Base-by-base conservation (phyloP, 106 monocot genomes). In the Allium cepa region DNA sequence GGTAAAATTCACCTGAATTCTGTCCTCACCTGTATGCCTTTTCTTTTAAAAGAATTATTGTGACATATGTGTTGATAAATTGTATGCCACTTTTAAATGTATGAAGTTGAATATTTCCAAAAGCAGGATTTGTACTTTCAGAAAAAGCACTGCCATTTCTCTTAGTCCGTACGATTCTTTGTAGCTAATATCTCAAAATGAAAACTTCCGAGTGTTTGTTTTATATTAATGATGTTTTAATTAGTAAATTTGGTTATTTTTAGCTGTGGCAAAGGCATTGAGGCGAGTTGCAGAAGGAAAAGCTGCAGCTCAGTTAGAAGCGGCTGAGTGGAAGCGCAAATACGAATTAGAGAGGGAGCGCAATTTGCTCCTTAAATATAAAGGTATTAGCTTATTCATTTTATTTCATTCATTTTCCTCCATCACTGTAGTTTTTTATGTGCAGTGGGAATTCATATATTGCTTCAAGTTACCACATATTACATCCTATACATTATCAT, bases 261-360 rank as follows among this genome's bases (percentile, higher is more conserved):
- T 5, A 96, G 96, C 92, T 86, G 86, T 96, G 80, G 91, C 86
- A 49, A 96, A 96, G 73, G 84, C 92, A 59, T 76, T 96, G 68
- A 75, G 96, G 71, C 81, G 78, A 62, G 96, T 80, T 72, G 79
- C 88, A 60, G 96, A 92, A 84, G 92, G 82, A 63, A 92, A 96
- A 76, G 96, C 96, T 63, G 70, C 74, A 57, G 96, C 96, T 69
- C 75, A 96, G 79, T 81, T 79, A 62, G 96, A 96, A 68, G 88
- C 96, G 60, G 88, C 86, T 72, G 84, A 82, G 68, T 96, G 96
- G 96, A 96, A 87, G 76, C 81, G 80, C 18, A 92, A 92, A 75
- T 96, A 96, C 76, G 88, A 96, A 79, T 51, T 86, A 58, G 96
- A 92, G 72, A 96, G 73, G 61, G 88, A 57, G 67, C 69, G 58